Conservation (phyloP, 2,329 filamentous ascomycete genomes). For the Aspergillus ibericus region DNA sequence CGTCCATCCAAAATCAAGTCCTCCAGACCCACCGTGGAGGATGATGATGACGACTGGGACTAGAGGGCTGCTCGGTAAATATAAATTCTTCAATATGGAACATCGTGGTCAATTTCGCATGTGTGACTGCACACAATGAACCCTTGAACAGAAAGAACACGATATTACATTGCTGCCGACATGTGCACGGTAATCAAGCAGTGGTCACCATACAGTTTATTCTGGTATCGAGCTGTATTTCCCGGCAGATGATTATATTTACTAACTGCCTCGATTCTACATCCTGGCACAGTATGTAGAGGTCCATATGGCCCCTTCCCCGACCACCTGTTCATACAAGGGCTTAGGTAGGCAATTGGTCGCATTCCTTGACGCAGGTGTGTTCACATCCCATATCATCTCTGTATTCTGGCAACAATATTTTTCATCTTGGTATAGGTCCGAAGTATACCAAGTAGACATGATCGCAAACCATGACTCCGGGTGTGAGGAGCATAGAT, state of each 20-base stretch:
- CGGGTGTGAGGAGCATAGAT: no score
- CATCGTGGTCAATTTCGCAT: neutral
- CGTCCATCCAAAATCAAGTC: slow-evolving; percentile 50
- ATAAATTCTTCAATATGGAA: neutral
- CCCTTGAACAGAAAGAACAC: neutral
- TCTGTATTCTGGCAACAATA: no score
- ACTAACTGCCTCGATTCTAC: neutral
- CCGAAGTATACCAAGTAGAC: no score
- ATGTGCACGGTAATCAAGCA: neutral
- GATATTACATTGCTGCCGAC: neutral
- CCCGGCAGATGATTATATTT: neutral
- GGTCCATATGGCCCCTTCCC: neutral
- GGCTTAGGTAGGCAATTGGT: neutral
- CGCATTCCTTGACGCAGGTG: no score
- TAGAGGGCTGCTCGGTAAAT: slow-evolving; percentile 33
- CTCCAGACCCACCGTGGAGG: slow-evolving; percentile 38
- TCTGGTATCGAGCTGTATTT: neutral
- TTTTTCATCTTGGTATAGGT: no score
- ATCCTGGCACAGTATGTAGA: neutral
- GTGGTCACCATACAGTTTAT: neutral
- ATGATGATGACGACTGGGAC: slow-evolving; percentile 60
- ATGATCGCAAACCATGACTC: no score
- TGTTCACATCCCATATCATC: no score
- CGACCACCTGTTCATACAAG: neutral
- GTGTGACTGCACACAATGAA: neutral